Evolutionary conservation across 371 early-diverging fungal genomes (phyloP), one percentile per base, ranked within the genome.

Genomic region (Catenaria anguillulae): DNA sequence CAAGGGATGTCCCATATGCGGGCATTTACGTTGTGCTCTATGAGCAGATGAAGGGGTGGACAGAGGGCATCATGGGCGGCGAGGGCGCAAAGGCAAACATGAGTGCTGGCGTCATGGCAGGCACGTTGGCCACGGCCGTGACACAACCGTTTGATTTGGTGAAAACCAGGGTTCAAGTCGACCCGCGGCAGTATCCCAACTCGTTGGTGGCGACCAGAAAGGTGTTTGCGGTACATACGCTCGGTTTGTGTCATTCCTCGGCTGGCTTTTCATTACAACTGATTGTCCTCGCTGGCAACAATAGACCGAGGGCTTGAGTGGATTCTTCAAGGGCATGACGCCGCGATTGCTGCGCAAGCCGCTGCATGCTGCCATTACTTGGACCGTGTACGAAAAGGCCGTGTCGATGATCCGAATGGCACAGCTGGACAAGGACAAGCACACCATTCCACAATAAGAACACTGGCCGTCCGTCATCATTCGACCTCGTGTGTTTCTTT

Each of bases 21-120:
- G 97, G 96, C 15, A 79, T 93, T n/a, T 95, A 94, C 67, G 77
- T 96, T 21, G 77, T 87, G n/a, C 80, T 92, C 61, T 97, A 97
- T 68, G 94, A 94, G 70, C 73, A 81, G 5, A 73, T 71, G 59
- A 89, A 90, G 35, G 67, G n/a, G 13, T 24, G 48, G 48, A 46
- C 40, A 31, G 33, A 61, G 40, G 24, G 61, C 31, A 17, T 15
- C 40, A 13, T 63, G 31, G n/a, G 4, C 23, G 33, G 40, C 4
- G 26, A 4, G 21, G 24, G 12, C 34, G n/a, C 15, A 4, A 24
- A 12, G 35, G 35, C 10, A 26, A 58, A 6, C 42, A 36, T 58
- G 36, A 31, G 24, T 8, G 15, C 26, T 21, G 58, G 58, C 6
- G 36, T 58, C 15, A 21, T 29, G 4, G 58, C 58, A 8, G 58